Percentiles rank a stretch among this genome's conserved stretches.
Evolutionary conservation across 352 stramenopile species (phyloP).

Genomic region (Pythium utonaiense): DNA sequence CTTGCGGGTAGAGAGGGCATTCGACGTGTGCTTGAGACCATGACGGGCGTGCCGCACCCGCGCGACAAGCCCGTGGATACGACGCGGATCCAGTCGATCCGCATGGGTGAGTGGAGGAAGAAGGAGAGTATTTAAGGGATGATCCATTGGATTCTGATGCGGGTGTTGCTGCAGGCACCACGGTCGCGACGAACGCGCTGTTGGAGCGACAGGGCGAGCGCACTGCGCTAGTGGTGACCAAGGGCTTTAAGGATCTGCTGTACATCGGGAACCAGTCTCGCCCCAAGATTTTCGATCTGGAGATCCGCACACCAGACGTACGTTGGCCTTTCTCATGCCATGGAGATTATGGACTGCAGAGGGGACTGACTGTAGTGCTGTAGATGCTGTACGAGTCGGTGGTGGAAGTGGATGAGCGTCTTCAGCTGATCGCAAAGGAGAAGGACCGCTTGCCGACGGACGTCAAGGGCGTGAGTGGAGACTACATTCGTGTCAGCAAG

Average conservation of each 20-base stretch:
- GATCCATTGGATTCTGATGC: background rate
- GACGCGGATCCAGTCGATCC: constrained; percentile 92
- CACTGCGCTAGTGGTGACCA: constrained; percentile 94
- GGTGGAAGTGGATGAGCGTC: constrained; percentile 96
- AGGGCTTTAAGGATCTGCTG: constrained; percentile 95
- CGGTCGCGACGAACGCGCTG: constrained; percentile 99
- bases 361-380: constrained; percentile 6
- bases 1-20: constrained; percentile 76
- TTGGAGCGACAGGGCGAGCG: constrained; percentile 95
- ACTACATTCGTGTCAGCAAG: constrained; percentile 86
- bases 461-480: constrained; percentile 82
- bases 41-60: constrained; percentile 86
- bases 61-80: constrained; percentile 86
- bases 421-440: constrained; percentile 88
- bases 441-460: constrained; percentile 50
- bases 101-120: constrained; percentile 86
- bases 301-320: constrained; percentile 90
- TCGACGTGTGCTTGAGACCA: constrained; percentile 92
- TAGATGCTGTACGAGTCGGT: constrained; percentile 96
- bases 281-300: constrained; percentile 96
- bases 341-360: background rate
- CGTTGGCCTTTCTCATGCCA: too few relatives aligned
- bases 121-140: background rate
- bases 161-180: constrained; percentile 75
- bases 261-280: constrained; percentile 99